Evolutionary conservation across 2,329 filamentous ascomycete species (phyloP).

Genomic region (Escovopsis sp.): DNA sequence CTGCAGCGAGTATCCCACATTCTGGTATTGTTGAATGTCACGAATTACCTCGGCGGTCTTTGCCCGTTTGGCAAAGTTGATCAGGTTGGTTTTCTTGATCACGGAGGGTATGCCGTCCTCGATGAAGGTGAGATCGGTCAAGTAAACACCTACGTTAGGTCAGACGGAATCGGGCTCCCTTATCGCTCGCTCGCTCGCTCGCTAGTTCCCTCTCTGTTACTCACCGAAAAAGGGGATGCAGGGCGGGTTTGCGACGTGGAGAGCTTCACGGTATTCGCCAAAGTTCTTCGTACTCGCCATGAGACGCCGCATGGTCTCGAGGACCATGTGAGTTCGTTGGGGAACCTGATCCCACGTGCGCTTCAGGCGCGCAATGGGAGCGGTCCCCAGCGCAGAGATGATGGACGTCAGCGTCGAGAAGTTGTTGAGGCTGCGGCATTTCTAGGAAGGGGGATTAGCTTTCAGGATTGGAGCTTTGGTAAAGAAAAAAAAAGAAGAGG

Average conservation of each 20-base stretch:
- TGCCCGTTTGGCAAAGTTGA: slow-evolving; percentile 96
- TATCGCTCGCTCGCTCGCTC: background rate
- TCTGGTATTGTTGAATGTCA: slow-evolving; percentile 97
- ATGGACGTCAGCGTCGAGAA: slow-evolving; percentile 96
- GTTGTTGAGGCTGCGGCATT: slow-evolving; percentile 88
- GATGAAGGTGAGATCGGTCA: slow-evolving; percentile 96
- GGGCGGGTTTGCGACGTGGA: slow-evolving; percentile 86
- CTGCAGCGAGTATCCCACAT: slow-evolving; percentile 86
- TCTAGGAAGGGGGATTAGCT: slow-evolving; percentile 34
- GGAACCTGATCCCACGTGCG: slow-evolving; percentile 92
- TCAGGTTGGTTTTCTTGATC: slow-evolving; percentile 89
- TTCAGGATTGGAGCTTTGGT: slow-evolving; percentile 1
- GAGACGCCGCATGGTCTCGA: slow-evolving; percentile 84
- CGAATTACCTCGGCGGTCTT: slow-evolving; percentile 98
- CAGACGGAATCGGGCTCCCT: background rate
- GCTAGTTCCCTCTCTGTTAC: slow-evolving; percentile 9
- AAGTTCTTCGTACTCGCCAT: slow-evolving; percentile 99
- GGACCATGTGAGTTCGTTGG: slow-evolving; percentile 59
- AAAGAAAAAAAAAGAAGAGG: background rate
- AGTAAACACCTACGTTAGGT: slow-evolving; percentile 60
- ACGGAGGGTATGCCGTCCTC: slow-evolving; percentile 95
- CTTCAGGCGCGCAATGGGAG: slow-evolving; percentile 84
- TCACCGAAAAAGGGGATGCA: slow-evolving; percentile 97
- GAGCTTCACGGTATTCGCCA: slow-evolving; percentile 82
- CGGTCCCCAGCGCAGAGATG: slow-evolving; percentile 87